These are phyloP conservation scores for Candida pseudocylindracea DNA, from an alignment of 1,139 yeast species.

Conservation along the genomic window DNA sequence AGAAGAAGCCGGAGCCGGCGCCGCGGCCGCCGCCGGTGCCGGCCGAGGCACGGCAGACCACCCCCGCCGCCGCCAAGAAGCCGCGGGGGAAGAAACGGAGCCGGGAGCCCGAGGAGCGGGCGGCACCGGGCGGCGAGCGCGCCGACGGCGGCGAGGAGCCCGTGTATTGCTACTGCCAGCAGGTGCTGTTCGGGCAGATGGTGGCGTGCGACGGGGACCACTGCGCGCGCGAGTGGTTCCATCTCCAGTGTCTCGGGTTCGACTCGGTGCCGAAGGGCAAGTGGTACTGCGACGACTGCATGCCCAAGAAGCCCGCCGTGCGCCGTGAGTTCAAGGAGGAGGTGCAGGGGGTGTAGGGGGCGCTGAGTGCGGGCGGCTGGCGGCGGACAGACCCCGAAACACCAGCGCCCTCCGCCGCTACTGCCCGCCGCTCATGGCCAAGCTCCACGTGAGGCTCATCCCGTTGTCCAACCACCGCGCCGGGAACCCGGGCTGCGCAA, in stretches of 20 bases:
- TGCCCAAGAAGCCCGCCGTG: slow-evolving; percentile 6
- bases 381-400: too few relatives aligned
- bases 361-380: too few relatives aligned
- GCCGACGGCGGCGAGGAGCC: slow-evolving; percentile 25
- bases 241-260: slow-evolving; percentile 84
- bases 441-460: slow-evolving; percentile 22
- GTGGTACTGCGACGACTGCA: slow-evolving; percentile 93
- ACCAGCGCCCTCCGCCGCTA: too few relatives aligned
- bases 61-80: slow-evolving; percentile 5
- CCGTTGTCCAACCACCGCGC: slow-evolving; percentile 23
- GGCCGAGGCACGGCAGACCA: slow-evolving; percentile 1
- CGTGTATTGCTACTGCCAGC: slow-evolving; percentile 87
- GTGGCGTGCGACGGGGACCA: slow-evolving; percentile 94
- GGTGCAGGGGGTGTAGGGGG: too few relatives aligned
- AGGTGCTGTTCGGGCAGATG: slow-evolving; percentile 96
- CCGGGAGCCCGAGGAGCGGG: not conserved
- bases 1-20: slow-evolving; percentile 8
- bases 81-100: slow-evolving; percentile 3
- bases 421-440: slow-evolving; percentile 2
- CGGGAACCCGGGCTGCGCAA: slow-evolving; percentile 3
- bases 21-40: slow-evolving; percentile 2
- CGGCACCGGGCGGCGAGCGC: not conserved
- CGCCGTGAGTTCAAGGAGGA: too few relatives aligned
- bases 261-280: slow-evolving; percentile 85
- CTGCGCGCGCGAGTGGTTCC: slow-evolving; percentile 94